These are phyloP conservation scores for Trichosporon coremiiforme DNA, from an alignment of 1,284 basidiomycete species.

Conservation along the genomic window DNA sequence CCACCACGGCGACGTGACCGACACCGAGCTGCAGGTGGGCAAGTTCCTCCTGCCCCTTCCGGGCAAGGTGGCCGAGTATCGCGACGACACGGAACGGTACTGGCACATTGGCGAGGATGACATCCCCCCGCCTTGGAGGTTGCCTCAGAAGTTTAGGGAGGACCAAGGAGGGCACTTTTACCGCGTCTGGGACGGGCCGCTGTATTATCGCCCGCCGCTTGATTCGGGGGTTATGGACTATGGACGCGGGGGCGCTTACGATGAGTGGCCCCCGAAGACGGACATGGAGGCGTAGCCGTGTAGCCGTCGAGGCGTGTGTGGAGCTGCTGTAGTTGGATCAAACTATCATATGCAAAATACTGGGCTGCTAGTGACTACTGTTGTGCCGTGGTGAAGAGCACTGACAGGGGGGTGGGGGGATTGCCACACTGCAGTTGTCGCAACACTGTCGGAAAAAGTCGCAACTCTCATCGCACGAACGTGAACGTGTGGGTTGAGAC, in stretches of 20 bases:
- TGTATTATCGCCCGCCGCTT: slow-evolving; percentile 54
- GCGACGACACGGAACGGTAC: slow-evolving; percentile 67
- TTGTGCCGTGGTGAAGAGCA: too few relatives aligned
- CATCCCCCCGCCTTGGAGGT: slow-evolving; percentile 60
- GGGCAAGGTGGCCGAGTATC: slow-evolving; percentile 62
- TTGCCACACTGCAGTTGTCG: too few relatives aligned
- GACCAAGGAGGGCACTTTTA: slow-evolving; percentile 38
- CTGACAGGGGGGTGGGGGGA: too few relatives aligned
- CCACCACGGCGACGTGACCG: slow-evolving; percentile 52
- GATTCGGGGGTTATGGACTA: slow-evolving; percentile 42
- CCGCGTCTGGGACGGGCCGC: slow-evolving; percentile 50
- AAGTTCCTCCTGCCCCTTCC: slow-evolving; percentile 74
- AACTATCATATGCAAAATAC: too few relatives aligned
- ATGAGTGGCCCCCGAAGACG: background rate
- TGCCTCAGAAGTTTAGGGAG: slow-evolving; percentile 50
- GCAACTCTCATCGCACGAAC: too few relatives aligned
- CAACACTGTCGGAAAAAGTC: too few relatives aligned
- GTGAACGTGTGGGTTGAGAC: too few relatives aligned
- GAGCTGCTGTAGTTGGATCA: too few relatives aligned
- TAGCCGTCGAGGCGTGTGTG: background rate
- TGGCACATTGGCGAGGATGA: slow-evolving; percentile 68
- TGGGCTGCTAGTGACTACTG: too few relatives aligned
- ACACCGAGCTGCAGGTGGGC: slow-evolving; percentile 62
- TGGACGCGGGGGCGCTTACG: slow-evolving; percentile 22
- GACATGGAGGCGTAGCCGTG: background rate